Evolutionary conservation across 2,329 filamentous ascomycete species (phyloP), one percentile per base, ranked within the genome.

Genomic region (Rhinocladiella similis): DNA sequence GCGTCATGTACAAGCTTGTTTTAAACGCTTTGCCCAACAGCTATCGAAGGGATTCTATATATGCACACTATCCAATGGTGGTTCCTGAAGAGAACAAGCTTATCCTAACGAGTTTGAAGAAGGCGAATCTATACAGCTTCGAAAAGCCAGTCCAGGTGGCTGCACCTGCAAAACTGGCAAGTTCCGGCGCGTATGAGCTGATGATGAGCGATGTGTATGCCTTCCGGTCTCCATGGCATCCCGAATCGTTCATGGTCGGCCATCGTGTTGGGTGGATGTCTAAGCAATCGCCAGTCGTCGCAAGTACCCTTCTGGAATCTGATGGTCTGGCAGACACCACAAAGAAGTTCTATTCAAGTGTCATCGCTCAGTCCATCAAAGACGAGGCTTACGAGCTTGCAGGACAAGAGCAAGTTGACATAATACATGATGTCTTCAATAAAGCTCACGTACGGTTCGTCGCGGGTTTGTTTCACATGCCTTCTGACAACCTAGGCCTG

Each of bases 401-500:
- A 3, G 74, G 73, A 4, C 66, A 70, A 33, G 72, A 73, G 35
- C 74, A 80, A 58, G 74, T 79, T 46, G 77, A 80, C 62, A 73
- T 80, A 46, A 72, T 78, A 53, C 73, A 75, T 12, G 77, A 80
- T 57, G 63, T 84, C 36, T 77, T 79, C 60, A 82, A 83, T 56
- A 70, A 80, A 9, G 72, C 72, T 2, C 80, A 82, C 62, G 76
- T 81, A 3, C 78, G 82, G 65, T 83, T 84, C 66, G 77, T 75
- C 54, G 73, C 80, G 0, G 77, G 78, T 53, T 68, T 84, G 20
- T 84, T 83, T 69, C 77, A 76, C 61, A 68, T 84, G 5, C 81
- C 82, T 0, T 67, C 84, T 29, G 83, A 74, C 12, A 77, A 84
- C 57, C 69, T 84, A 13, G 81, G 82, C 62, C 70, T 79, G 53